phyloP scores from a whole-genome alignment of 2,329 filamentous ascomycete species.

The Paecilomyces variotii region DNA sequence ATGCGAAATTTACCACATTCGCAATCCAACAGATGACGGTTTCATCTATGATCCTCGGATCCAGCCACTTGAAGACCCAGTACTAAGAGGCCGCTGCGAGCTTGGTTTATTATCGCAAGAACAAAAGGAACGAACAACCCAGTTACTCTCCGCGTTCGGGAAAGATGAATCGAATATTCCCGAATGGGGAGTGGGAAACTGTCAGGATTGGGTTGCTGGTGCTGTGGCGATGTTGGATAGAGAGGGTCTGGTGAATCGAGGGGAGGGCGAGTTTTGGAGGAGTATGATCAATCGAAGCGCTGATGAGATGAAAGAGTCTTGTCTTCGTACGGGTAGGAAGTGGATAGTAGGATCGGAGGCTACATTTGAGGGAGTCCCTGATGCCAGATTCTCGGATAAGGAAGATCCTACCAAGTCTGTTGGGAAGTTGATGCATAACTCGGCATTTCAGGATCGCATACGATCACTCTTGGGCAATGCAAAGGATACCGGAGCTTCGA shows the following conservation, averaged over 20 bases:
- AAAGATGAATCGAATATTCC: constrained; percentile 9
- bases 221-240: constrained; percentile 5
- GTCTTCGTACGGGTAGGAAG: constrained; percentile 2
- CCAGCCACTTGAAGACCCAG: constrained; percentile 13
- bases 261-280: constrained; percentile 11
- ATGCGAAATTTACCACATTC: constrained; percentile 16
- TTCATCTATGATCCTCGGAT: constrained; percentile 14
- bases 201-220: constrained; percentile 10
- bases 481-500: neutral
- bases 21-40: constrained; percentile 9
- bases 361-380: constrained; percentile 4
- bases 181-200: constrained; percentile 10
- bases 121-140: constrained; percentile 1
- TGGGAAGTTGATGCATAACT: constrained; percentile 8
- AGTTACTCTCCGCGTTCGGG: constrained; percentile 7
- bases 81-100: constrained; percentile 13
- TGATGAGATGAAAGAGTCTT: constrained; percentile 7
- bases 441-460: constrained; percentile 6
- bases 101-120: constrained; percentile 6
- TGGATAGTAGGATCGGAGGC: constrained; percentile 8
- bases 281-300: constrained; percentile 11
- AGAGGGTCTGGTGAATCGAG: constrained; percentile 1
- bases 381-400: constrained; percentile 11
- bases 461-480: constrained; percentile 4
- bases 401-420: constrained; percentile 1